Conservation (phyloP, 768 basidiomycete species). For the Kwoniella heveanensis region DNA sequence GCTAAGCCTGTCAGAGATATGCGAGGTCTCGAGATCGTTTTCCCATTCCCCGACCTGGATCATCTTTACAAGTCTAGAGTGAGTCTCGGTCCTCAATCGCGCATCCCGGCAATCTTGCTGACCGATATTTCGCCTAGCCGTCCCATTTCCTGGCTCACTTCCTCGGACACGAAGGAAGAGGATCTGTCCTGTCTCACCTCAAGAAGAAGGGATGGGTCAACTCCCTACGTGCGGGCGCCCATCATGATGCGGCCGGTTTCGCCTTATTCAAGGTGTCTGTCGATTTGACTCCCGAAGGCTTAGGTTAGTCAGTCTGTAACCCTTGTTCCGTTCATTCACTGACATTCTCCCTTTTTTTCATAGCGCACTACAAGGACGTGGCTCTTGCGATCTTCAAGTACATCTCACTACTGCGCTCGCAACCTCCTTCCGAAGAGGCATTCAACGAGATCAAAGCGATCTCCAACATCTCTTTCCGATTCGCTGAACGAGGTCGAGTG, state of each 20-base stretch:
- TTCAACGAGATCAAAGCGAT: slow-evolving; percentile 76
- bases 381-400: slow-evolving; percentile 76
- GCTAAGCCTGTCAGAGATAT: slow-evolving; percentile 88
- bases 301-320: slow-evolving; percentile 63
- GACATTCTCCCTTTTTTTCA: background rate
- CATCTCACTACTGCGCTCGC: slow-evolving; percentile 57
- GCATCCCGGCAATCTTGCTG: no score
- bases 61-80: slow-evolving; percentile 63
- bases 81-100: slow-evolving; percentile 9
- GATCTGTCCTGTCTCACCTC: slow-evolving; percentile 85
- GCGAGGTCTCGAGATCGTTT: slow-evolving; percentile 78
- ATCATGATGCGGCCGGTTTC: slow-evolving; percentile 72
- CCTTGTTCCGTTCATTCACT: background rate
- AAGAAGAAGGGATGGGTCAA: slow-evolving; percentile 88
- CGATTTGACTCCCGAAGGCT: slow-evolving; percentile 79
- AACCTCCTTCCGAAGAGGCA: slow-evolving; percentile 61
- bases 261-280: slow-evolving; percentile 84
- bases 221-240: slow-evolving; percentile 68
- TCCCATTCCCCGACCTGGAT: slow-evolving; percentile 57
- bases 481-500: slow-evolving; percentile 78
- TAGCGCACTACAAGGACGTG: slow-evolving; percentile 76
- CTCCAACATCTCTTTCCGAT: slow-evolving; percentile 75
- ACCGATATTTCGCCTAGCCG: slow-evolving; percentile 56
- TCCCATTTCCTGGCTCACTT: slow-evolving; percentile 73
- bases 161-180: slow-evolving; percentile 77